Evolutionary conservation across 345 rosid genomes (phyloP), one percentile per base, ranked within the genome.

Genomic region (Salix udensis): DNA sequence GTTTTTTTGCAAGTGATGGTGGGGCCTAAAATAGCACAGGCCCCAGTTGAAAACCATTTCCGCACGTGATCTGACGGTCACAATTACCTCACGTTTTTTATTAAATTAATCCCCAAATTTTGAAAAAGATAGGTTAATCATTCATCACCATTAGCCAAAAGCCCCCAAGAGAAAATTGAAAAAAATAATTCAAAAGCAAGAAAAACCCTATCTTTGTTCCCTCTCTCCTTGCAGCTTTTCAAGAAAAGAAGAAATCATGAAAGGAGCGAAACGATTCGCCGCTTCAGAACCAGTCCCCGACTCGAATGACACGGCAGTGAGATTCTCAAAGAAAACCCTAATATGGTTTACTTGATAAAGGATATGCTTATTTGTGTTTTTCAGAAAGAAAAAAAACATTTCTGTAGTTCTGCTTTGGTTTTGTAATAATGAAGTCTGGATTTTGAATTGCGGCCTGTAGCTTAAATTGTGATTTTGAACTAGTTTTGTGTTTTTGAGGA

Each of bases 181-280:
- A 26, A 26, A 46, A 48, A 26, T 4, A 7, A 48, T 18, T 31
- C 21, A 11, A 28, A 71, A 48, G n/a, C 40, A n/a, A 52, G 23
- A 53, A 50, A 71, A 71, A 74, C 68, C 24, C 74, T 62, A 15
- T 26, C 37, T 42, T 55, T 50, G 4, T 36, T 28, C 61, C 73
- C 75, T n/a, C 11, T 68, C 58, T 58, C n/a, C 13, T 7, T 39
- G 48, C 73, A 2, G 58, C 65, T 44, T 76, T 52, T 42, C 76
- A 52, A 61, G 19, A 30, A 53, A 60, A 40, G 7, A 31, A 21
- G 52, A 53, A 74, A 84, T 81, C 80, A 89, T 89, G 94, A 93
- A 82, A 77, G 94, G 91, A 64, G 37, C 88, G 28, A 95, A 93
- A 81, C 94, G 96, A 39, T 79, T 86, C 73, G 91, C 92, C 58